Evolutionary conservation across 2,329 filamentous ascomycete species (phyloP).

Genomic region (Remersonia thermophila): DNA sequence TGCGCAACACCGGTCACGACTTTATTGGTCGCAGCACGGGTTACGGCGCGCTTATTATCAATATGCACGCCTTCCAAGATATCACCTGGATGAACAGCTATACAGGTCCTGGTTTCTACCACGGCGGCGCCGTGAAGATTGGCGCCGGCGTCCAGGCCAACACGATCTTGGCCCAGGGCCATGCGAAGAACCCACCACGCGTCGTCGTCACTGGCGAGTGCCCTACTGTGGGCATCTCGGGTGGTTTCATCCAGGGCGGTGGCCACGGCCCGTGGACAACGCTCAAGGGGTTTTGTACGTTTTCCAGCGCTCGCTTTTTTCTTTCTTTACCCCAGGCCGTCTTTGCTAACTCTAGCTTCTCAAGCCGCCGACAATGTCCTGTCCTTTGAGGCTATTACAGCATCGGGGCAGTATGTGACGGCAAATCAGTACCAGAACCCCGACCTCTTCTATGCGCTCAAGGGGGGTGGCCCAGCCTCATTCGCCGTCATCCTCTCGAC

Average conservation of each 20-base stretch:
- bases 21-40: conserved; percentile 48
- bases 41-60: conserved; percentile 41
- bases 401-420: conserved; percentile 28
- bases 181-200: conserved; percentile 25
- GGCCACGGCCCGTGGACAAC: conserved; percentile 38
- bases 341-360: not conserved
- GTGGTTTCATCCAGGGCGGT: conserved; percentile 47
- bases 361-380: conserved; percentile 36
- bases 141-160: conserved; percentile 39
- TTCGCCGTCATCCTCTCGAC: conserved; percentile 37
- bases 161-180: conserved; percentile 31
- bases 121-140: conserved; percentile 36
- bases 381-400: conserved; percentile 34
- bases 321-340: too few relatives aligned
- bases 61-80: conserved; percentile 42
- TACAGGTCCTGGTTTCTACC: conserved; percentile 26
- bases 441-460: conserved; percentile 45
- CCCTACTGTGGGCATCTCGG: conserved; percentile 45
- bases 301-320: too few relatives aligned
- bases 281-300: conserved; percentile 26
- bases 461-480: conserved; percentile 38
- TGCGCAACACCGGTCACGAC: conserved; percentile 47
- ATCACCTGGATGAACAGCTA: conserved; percentile 28
- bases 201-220: conserved; percentile 41
- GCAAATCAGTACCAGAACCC: conserved; percentile 31